Conservation (phyloP, 257 asterid species). For the Phtheirospermum japonicum region DNA sequence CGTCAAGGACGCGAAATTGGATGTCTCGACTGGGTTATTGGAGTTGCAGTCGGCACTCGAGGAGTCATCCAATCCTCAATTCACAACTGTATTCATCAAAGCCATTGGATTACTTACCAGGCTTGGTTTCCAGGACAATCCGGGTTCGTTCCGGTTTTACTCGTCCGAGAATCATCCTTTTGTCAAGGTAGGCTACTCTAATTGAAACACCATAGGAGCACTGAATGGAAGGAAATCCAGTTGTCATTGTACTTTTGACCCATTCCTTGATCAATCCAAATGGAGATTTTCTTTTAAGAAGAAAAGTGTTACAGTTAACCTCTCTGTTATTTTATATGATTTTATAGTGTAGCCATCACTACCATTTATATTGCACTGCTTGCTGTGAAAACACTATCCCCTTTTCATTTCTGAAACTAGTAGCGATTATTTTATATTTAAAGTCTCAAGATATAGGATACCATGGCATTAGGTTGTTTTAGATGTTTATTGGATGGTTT, state of each 20-base stretch:
- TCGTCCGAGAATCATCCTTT: constrained; percentile 74
- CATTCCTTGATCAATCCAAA: background rate
- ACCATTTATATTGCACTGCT: background rate
- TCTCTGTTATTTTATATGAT: no score
- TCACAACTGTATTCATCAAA: constrained; percentile 49
- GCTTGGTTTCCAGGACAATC: constrained; percentile 54
- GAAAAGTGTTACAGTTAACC: background rate
- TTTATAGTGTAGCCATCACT: background rate
- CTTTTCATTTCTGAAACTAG: background rate
- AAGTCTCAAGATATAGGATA: constrained; percentile 1
- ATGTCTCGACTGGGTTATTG: constrained; percentile 54
- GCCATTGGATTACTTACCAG: constrained; percentile 69
- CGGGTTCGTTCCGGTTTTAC: constrained; percentile 44
- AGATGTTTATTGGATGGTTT: constrained; percentile 18
- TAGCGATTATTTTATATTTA: background rate
- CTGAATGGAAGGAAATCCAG: background rate
- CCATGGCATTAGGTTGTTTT: constrained; percentile 2
- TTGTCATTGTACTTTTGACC: background rate
- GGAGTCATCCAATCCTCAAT: constrained; percentile 43
- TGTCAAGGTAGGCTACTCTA: constrained; percentile 49
- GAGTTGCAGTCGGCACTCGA: constrained; percentile 95
- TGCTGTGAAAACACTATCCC: background rate
- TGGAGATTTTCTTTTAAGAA: background rate
- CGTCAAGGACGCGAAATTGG: constrained; percentile 73
- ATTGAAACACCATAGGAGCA: background rate